Evolutionary conservation across 116 monocot species (phyloP), one percentile per base, ranked within the genome.

Genomic region (Papilionanthe hybrid): DNA sequence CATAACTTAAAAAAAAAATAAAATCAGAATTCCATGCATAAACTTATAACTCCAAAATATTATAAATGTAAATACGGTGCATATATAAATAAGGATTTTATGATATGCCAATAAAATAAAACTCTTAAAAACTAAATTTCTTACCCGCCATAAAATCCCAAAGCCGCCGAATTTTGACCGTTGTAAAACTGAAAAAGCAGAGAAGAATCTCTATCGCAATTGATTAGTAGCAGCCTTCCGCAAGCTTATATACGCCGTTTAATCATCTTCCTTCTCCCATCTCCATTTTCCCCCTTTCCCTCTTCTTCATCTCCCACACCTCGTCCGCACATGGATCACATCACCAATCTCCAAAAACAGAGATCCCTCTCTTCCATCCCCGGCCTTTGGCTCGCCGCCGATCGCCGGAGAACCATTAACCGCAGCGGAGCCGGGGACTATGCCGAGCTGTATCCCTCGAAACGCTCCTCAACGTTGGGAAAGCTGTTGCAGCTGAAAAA

Each of bases 361-460:
- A 74, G 32, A 13, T 83, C 83, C 18, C 77, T 72, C 60, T 53
- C 60, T 37, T 78, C 27, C 55, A 30, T 42, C 67, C 32, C 60
- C 67, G 37, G 50, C 75, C 9, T 13, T 28, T 77, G 82, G 68
- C 42, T 49, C 77, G 37, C 20, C 42, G 7, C 53, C 55, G 22
- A n/a, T 27, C 25, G 77, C 42, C 53, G 77, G 1, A 13, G 76
- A 25, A 53, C 17, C 15, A 15, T 23, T 15, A 42, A 55, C 5
- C 56, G 42, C 23, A 43, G 9, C 9, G 72, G 1, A 9, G 22
- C 9, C 9, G 57, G 1, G 0, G 12, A 42, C 43, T 15, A 19
- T 6, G 23, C n/a, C 27, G 42, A 19, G 10, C 18, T 17, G 3
- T 53, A 53, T 53, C 53, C 53, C 53, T 53, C 17, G 17, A 53